Conservation (phyloP, 441 rosid species). For the Populus tomentosa region DNA sequence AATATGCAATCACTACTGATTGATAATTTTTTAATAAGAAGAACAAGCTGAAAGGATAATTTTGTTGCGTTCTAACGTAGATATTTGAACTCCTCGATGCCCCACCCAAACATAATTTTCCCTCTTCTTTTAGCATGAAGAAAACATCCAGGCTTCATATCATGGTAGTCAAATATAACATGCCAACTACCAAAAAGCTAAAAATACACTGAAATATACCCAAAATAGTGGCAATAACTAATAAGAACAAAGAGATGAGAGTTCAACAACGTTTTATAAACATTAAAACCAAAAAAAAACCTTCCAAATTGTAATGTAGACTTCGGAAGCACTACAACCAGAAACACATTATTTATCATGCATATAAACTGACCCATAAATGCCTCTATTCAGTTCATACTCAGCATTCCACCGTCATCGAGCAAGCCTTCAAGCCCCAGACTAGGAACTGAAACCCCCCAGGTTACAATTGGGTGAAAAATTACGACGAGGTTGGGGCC, state of each 20-base stretch:
- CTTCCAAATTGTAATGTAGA: not conserved
- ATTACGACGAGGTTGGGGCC: constrained; percentile 6
- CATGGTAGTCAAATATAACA: not conserved
- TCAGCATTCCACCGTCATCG: not conserved
- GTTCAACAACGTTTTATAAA: not conserved
- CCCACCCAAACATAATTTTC: not conserved
- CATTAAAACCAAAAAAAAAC: not conserved
- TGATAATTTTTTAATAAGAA: not conserved
- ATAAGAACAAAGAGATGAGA: not conserved
- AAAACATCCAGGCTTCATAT: not conserved
- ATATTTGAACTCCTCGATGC: not conserved
- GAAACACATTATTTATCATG: not conserved
- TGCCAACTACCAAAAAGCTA: not conserved
- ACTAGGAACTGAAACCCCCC: constrained; percentile 24
- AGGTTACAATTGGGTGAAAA: constrained; percentile 30
- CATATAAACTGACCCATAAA: not conserved
- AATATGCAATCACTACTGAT: not conserved
- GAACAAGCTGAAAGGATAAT: not conserved
- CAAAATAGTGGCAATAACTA: not conserved
- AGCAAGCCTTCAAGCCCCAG: not conserved
- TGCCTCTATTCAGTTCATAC: not conserved
- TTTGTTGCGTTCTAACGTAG: not conserved
- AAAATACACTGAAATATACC: no score
- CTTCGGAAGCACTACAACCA: not conserved
- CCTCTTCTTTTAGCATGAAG: not conserved